Evolutionary conservation across 768 basidiomycete species (phyloP).

Genomic region (Chiua virens): DNA sequence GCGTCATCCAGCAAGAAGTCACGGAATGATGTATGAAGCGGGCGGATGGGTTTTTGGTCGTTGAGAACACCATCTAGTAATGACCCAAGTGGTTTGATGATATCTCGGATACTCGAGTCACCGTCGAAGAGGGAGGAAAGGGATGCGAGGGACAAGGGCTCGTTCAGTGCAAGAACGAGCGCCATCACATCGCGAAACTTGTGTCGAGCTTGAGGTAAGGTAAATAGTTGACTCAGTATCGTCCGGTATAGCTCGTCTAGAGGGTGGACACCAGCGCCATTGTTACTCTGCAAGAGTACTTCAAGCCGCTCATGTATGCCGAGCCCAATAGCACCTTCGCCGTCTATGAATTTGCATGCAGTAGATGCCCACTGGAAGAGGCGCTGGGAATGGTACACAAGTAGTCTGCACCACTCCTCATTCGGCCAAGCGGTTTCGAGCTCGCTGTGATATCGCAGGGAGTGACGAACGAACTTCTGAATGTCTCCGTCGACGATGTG

Average conservation of each 20-base stretch:
- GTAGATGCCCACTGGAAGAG: slow-evolving; percentile 37
- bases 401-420: slow-evolving; percentile 18
- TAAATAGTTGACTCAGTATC: slow-evolving; percentile 17
- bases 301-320: slow-evolving; percentile 10
- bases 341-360: slow-evolving; percentile 27
- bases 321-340: slow-evolving; percentile 16
- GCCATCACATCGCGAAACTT: slow-evolving; percentile 24
- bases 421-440: slow-evolving; percentile 20
- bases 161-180: slow-evolving; percentile 15
- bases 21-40: slow-evolving; percentile 36
- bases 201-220: neutral
- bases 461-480: slow-evolving; percentile 15
- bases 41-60: slow-evolving; percentile 21
- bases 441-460: slow-evolving; percentile 1
- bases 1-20: slow-evolving; percentile 31
- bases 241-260: slow-evolving; percentile 22
- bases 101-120: slow-evolving; percentile 7
- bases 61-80: slow-evolving; percentile 20
- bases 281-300: slow-evolving; percentile 5
- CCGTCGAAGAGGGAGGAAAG: slow-evolving; percentile 13
- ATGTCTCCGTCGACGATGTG: slow-evolving; percentile 17
- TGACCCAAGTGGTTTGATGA: slow-evolving; percentile 21
- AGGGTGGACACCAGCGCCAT: slow-evolving; percentile 2
- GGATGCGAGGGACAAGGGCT: slow-evolving; percentile 16
- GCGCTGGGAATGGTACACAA: slow-evolving; percentile 26